Percentiles rank a stretch among this genome's conserved stretches.
These are phyloP conservation scores for Argentina anserina DNA, from an alignment of 306 rosid species.

Conservation along the genomic window DNA sequence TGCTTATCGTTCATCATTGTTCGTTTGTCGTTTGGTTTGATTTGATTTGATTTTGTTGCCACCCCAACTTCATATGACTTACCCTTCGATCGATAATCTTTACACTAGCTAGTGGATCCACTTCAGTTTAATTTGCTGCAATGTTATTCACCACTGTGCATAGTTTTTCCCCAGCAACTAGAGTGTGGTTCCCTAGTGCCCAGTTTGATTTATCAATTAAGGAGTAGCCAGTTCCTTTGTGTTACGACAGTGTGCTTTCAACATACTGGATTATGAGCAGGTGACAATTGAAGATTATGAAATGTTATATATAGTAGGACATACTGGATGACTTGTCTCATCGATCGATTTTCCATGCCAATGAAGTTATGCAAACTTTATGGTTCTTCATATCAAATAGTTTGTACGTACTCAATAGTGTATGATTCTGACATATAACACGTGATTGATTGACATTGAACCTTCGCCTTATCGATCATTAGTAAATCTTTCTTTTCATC, in stretches of 20 bases:
- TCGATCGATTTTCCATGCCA: neutral
- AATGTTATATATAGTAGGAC: neutral
- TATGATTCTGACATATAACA: too few species aligned
- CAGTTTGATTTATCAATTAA: neutral
- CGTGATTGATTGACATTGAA: too few species aligned
- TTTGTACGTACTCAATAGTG: too few species aligned
- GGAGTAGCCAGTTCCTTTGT: neutral
- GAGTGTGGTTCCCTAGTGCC: too few species aligned
- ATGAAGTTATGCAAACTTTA: neutral
- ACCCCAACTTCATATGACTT: conserved; percentile 9
- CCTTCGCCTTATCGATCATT: too few species aligned
- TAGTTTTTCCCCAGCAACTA: neutral
- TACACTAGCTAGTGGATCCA: neutral
- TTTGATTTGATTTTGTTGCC: conserved; percentile 25
- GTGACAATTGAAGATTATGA: neutral
- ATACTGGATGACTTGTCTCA: neutral
- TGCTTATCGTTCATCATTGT: conserved; percentile 6
- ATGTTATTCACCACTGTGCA: neutral
- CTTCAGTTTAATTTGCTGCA: neutral
- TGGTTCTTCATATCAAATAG: neutral
- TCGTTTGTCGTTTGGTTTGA: conserved; percentile 7
- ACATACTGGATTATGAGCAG: too few species aligned
- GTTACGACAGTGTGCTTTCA: neutral
- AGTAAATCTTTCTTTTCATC: too few species aligned
- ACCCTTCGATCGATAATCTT: neutral